Conservation (phyloP, 108 stramenopile species). For the Cyclotella sp. region DNA sequence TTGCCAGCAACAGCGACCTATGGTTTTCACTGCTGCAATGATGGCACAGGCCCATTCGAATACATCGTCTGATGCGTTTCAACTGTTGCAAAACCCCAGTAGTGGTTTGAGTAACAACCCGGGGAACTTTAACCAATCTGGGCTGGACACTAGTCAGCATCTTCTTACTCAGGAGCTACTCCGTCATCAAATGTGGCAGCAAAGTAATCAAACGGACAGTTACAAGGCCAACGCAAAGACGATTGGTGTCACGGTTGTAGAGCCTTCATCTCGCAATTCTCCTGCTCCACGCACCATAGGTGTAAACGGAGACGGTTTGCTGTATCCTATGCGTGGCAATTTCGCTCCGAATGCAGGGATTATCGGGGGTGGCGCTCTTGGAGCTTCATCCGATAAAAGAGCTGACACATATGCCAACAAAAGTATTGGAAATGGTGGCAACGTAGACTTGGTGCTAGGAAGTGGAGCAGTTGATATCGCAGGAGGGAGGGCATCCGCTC, state of each 20-base stretch:
- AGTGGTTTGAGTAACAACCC: neutral
- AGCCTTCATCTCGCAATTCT: slow-evolving; percentile 57
- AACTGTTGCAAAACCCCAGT: neutral
- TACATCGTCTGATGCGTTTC: neutral
- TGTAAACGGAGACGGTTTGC: slow-evolving; percentile 2
- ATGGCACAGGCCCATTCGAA: slow-evolving; percentile 5
- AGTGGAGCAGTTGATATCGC: neutral
- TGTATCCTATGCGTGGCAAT: neutral
- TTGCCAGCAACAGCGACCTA: neutral
- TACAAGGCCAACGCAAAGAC: slow-evolving; percentile 14
- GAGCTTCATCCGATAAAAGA: neutral
- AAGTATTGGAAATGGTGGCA: too few relatives aligned
- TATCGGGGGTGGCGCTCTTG: neutral
- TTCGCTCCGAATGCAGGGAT: neutral
- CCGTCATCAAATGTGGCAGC: slow-evolving; percentile 19
- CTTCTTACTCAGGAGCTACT: slow-evolving; percentile 24
- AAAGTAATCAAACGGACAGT: slow-evolving; percentile 8
- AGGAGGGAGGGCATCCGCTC: slow-evolving; percentile 24
- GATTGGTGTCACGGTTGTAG: slow-evolving; percentile 71
- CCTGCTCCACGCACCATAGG: slow-evolving; percentile 31
- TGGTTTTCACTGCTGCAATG: neutral
- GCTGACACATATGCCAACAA: neutral
- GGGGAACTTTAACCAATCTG: neutral
- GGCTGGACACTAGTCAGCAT: neutral
- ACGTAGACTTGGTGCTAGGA: neutral